phyloP scores from a whole-genome alignment of 257 asterid species.

The Buddleja alternifolia region DNA sequence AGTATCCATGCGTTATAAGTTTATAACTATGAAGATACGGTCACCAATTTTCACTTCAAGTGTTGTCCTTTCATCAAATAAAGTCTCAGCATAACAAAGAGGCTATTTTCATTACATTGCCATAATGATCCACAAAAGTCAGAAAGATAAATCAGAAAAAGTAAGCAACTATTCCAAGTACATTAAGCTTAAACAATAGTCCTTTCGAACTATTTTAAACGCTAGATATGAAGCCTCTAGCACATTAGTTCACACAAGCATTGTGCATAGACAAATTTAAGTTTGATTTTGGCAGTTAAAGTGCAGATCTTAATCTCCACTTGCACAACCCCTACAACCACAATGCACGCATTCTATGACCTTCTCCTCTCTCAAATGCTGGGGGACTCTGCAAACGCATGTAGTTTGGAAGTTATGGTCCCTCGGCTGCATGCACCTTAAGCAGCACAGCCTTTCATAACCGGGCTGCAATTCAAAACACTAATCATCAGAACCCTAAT shows the following conservation, averaged over 20 bases:
- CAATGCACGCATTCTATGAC: slow-evolving; percentile 90
- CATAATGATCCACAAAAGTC: not conserved
- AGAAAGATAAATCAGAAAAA: not conserved
- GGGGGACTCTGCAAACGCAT: slow-evolving; percentile 94
- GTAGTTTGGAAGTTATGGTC: slow-evolving; percentile 92
- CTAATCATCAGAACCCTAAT: slow-evolving; percentile 17
- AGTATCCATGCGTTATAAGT: no score
- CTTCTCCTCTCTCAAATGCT: slow-evolving; percentile 87
- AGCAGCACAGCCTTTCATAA: slow-evolving; percentile 87
- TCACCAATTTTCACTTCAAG: no score
- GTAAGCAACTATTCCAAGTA: not conserved
- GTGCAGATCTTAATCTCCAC: slow-evolving; percentile 65
- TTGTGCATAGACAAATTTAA: no score
- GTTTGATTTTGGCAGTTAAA: no score
- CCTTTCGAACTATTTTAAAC: no score
- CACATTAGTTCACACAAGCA: no score
- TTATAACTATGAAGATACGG: no score
- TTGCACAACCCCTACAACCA: slow-evolving; percentile 89
- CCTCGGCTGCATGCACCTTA: slow-evolving; percentile 92
- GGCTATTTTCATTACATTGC: not conserved
- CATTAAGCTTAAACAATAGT: not conserved
- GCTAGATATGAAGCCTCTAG: not conserved
- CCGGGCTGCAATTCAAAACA: slow-evolving; percentile 71
- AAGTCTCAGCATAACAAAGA: no score
- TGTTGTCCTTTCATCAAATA: no score